Percentiles rank a stretch among this genome's conserved stretches.
Conservation (phyloP, 1,284 basidiomycete species). For the Phellinidium pouzarii region DNA sequence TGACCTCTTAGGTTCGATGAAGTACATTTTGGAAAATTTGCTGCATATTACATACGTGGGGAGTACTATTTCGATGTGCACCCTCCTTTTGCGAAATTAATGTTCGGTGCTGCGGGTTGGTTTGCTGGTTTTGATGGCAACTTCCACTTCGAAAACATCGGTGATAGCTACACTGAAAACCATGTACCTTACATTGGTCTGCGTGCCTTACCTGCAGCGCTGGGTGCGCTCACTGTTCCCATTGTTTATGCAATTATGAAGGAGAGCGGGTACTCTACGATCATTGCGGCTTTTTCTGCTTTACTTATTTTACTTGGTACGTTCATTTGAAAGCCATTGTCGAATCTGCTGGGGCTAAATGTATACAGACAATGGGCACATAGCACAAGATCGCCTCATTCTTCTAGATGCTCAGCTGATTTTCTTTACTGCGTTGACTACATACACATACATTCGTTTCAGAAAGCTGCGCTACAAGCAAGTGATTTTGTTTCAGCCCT, state of each 20-base stretch:
- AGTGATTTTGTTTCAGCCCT: conserved; percentile 24
- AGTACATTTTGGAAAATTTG: conserved; percentile 95
- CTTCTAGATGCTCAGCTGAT: conserved; percentile 92
- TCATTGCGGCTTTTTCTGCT: conserved; percentile 86
- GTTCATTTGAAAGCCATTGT: conserved; percentile 22
- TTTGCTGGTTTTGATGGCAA: conserved; percentile 93
- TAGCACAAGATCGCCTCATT: conserved; percentile 93
- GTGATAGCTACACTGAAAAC: conserved; percentile 82
- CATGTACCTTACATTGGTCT: conserved; percentile 94
- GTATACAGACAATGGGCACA: conserved; percentile 84
- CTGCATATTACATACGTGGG: conserved; percentile 82
- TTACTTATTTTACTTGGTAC: conserved; percentile 80
- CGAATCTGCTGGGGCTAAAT: neutral
- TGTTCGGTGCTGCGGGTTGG: conserved; percentile 91
- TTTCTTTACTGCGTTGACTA: conserved; percentile 92
- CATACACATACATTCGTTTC: conserved; percentile 95
- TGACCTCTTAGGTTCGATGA: conserved; percentile 77
- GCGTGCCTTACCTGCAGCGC: conserved; percentile 84
- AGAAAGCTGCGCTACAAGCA: conserved; percentile 89
- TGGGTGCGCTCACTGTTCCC: conserved; percentile 86
- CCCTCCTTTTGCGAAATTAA: conserved; percentile 90
- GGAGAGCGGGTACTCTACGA: conserved; percentile 90
- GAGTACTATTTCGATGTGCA: conserved; percentile 99
- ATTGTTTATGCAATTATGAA: conserved; percentile 97
- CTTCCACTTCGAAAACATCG: conserved; percentile 93